A percentile compares a stretch with the other conserved stretches of the same genome.
Conservation (phyloP, 2,329 filamentous ascomycete species). For the Pseudocercospora musae region DNA sequence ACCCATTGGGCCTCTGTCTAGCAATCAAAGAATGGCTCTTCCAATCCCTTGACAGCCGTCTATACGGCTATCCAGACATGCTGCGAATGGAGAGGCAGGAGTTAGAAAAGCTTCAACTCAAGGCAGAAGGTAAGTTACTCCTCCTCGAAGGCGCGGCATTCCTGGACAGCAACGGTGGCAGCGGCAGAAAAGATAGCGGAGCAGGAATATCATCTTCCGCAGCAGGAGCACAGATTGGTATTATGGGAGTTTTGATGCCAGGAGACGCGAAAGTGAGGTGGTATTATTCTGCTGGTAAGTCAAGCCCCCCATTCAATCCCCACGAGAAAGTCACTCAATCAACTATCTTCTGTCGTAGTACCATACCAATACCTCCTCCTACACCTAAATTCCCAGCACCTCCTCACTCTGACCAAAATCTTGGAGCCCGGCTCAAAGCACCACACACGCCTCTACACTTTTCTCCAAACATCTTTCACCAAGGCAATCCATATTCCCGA, state of each 20-base stretch:
- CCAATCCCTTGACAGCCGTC: neutral
- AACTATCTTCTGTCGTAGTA: no score
- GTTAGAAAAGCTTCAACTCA: constrained; percentile 13
- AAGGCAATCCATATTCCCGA: constrained; percentile 18
- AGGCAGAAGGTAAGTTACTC: constrained; percentile 12
- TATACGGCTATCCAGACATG: neutral
- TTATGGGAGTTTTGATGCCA: constrained; percentile 22
- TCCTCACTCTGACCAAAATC: neutral
- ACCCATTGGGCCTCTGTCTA: constrained; percentile 15
- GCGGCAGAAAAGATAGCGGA: neutral
- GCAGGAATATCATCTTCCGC: neutral
- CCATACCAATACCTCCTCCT: neutral
- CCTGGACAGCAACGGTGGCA: neutral
- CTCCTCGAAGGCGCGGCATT: constrained; percentile 21
- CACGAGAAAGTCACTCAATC: no score
- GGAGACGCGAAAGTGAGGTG: constrained; percentile 22
- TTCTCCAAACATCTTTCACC: constrained; percentile 18
- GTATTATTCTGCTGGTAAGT: constrained; percentile 21
- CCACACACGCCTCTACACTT: constrained; percentile 19
- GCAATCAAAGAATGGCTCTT: constrained; percentile 19
- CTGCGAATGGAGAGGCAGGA: constrained; percentile 23
- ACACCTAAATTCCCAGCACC: neutral
- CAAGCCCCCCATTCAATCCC: neutral
- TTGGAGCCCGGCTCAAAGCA: constrained; percentile 2
- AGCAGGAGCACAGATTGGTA: constrained; percentile 7